These are phyloP conservation scores for Atractiella rhizophila DNA, from an alignment of 768 basidiomycete species.

Conservation along the genomic window DNA sequence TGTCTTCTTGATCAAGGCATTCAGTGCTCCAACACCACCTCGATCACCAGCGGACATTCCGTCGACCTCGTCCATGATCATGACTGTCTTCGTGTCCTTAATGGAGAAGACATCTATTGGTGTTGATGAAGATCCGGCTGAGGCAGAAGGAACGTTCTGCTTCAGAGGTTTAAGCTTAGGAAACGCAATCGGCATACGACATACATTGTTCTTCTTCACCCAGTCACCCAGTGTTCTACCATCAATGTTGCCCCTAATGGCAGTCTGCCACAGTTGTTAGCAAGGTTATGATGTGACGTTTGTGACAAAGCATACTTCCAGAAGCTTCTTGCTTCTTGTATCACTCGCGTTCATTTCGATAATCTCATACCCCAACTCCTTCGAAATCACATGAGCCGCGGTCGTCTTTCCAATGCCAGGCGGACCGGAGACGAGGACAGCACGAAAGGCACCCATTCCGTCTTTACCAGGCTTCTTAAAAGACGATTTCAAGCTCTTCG, in stretches of 20 bases:
- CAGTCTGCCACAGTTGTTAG: conserved; percentile 3
- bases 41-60: conserved; percentile 97
- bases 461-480: conserved; percentile 92
- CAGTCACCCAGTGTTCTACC: conserved; percentile 73
- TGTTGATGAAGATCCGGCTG: conserved; percentile 1
- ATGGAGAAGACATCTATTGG: too few relatives aligned
- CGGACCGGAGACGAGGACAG: conserved; percentile 69
- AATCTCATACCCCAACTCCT: conserved; percentile 66
- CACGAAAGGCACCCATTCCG: conserved; percentile 61
- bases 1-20: conserved; percentile 72
- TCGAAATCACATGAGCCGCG: conserved; percentile 73
- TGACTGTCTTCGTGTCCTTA: conserved; percentile 50
- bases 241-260: conserved; percentile 40
- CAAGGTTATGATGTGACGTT: not conserved
- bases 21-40: conserved; percentile 82
- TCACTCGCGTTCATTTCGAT: conserved; percentile 96
- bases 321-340: conserved; percentile 77
- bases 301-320: conserved; percentile 37
- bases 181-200: not conserved
- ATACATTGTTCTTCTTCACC: conserved; percentile 24
- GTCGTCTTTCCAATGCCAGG: conserved; percentile 98
- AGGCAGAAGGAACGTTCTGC: conserved; percentile 1
- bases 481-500: conserved; percentile 37
- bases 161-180: not conserved
- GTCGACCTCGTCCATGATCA: conserved; percentile 99